Base-by-base conservation (phyloP, 2,329 filamentous ascomycete genomes). In the Phialocephala sp. region DNA sequence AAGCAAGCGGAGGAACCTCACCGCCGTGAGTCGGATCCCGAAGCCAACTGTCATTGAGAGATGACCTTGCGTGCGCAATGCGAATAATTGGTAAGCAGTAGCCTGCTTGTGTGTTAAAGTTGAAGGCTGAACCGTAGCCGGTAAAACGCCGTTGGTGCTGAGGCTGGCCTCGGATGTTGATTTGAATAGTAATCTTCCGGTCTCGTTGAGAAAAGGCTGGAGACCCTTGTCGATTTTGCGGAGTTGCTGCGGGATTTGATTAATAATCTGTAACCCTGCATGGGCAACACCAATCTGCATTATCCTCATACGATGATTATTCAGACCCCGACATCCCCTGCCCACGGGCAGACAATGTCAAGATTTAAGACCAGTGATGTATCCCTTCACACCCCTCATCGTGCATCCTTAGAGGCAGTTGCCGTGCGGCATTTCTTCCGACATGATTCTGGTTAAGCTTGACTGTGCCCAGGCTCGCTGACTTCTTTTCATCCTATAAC, bases 301-400 rank as follows among this genome's bases (percentile, higher is more conserved):
- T 43, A n/a, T n/a, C 41, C 15, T 43, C n/a, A 54, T 36, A 8
- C 11, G 32, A 6, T 60, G 59, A 60, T 56, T 62, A 62, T 43
- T 62, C 60, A 52, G 20, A 32, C 36, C 36, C 57, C 57, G 39
- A 32, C 57, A 32, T 32, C 27, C 27, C 27, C 27, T 32, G 27
- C 6, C 27, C 27, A 6, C 27, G 27, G 27, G 27, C 27, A n/a
- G n/a, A n/a, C n/a, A n/a, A n/a, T n/a, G n/a, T n/a, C n/a, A 32
- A 32, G 27, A 32, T 43, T 59, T 12, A 20, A 45, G 15, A n/a
- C 41, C 41, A 43, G 18, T 43, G 15, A 43, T 43, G 6, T 43
- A 32, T 32, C 27, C 27, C 27, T 32, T 32, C 6, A 32, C 27
- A 43, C 41, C 41, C 6, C 18, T 8, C n/a, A 6, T 43, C 41